Base-by-base conservation (phyloP, 805 yeast species). In the Spathaspora sp. region DNA sequence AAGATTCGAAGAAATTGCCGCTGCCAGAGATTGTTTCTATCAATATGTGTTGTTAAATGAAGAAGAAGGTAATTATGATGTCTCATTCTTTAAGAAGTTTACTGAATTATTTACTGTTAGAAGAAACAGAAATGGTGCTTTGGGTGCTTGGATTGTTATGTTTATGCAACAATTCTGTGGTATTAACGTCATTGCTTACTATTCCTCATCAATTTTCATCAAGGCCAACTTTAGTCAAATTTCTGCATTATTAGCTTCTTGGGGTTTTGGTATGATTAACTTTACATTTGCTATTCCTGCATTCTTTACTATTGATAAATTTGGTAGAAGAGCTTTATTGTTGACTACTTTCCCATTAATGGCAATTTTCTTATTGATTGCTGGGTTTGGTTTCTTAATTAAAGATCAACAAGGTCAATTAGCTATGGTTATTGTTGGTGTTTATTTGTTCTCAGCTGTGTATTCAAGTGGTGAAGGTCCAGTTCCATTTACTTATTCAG, bases 111-210 rank as follows among this genome's bases (percentile, higher is more conserved):
- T 89, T 64, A 77, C 85, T 1, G 76, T 87, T 46, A 80, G 94
- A 67, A 82, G 97, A 75, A 88, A 87, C 67, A 81, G 96, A 69
- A 86, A 89, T 63, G 96, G 94, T 49, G 82, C 89, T 7, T 59
- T 86, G 51, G 96, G 89, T 50, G 82, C 96, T 3, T 86, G 86
- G 80, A 78, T 89, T 56, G 89, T 85, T 53, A 89, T 90, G 83
- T 87, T 89, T 63, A 86, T 86, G 89, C 96, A 89, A 72, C 96
- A 89, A 66, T 87, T 89, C 72, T 89, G 96, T 70, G 96, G 96
- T 59, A 82, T 89, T 66, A 89, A 89, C 62, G 93, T 89, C 49
- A 88, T 89, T 68, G 93, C 96, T 17, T 87, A 88, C 69, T 89
- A 87, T 68, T 86, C 93, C 1, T 85, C 94, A 0, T 76, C 87